A percentile compares a stretch with the other conserved stretches of the same genome.
phyloP scores from a whole-genome alignment of 2,329 filamentous ascomycete genomes.

The Hypoxylon sp. region DNA sequence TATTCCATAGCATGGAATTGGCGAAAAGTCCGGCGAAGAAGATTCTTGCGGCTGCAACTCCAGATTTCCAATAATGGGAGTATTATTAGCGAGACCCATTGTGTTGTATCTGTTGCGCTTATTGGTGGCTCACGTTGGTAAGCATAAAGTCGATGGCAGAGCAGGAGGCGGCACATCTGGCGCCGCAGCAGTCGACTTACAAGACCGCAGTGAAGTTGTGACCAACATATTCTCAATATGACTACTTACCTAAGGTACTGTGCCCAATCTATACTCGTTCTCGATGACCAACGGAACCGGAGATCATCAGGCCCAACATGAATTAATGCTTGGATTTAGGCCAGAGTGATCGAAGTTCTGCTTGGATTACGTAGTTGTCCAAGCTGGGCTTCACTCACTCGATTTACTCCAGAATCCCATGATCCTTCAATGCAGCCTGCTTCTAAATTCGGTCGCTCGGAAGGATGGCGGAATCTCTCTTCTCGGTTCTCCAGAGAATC shows the following conservation, averaged over 20 bases:
- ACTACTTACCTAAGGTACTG: too few relatives aligned
- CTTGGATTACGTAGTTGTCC: slow-evolving; percentile 17
- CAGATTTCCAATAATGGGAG: slow-evolving; percentile 9
- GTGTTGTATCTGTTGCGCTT: background rate
- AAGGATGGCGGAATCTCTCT: background rate
- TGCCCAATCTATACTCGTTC: background rate
- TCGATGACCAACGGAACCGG: slow-evolving; percentile 18
- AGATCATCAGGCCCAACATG: slow-evolving; percentile 12
- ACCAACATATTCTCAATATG: slow-evolving; percentile 1
- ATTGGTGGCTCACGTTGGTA: background rate
- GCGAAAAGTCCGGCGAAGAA: slow-evolving; percentile 33
- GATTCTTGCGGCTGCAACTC: slow-evolving; percentile 15
- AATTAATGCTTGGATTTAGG: slow-evolving; percentile 5
- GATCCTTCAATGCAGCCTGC: slow-evolving; percentile 30
- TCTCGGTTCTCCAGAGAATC: background rate
- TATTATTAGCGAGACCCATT: background rate
- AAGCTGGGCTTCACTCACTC: slow-evolving; percentile 6
- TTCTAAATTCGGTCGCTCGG: slow-evolving; percentile 8
- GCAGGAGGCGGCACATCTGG: slow-evolving; percentile 25
- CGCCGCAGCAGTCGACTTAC: slow-evolving; percentile 4
- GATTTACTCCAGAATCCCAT: slow-evolving; percentile 22
- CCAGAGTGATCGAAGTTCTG: slow-evolving; percentile 11
- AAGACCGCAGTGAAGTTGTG: slow-evolving; percentile 15
- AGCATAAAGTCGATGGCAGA: background rate
- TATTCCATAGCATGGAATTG: background rate